These are phyloP conservation scores for Jackrogersella multiformis DNA, from an alignment of 495 filamentous ascomycete genomes.

Conservation along the genomic window DNA sequence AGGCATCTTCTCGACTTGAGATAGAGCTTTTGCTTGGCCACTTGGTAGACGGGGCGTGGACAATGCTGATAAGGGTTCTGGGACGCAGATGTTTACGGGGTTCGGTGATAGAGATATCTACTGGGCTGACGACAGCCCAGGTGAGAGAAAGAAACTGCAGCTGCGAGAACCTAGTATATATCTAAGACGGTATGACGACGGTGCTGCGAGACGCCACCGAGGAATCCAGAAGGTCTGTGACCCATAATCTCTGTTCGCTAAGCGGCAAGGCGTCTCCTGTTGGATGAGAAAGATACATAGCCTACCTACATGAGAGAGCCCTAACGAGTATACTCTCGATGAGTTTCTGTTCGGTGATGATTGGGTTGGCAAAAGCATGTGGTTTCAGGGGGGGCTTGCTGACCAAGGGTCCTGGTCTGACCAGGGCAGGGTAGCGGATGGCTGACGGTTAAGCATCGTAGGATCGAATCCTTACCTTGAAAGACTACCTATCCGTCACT, in stretches of 20 bases:
- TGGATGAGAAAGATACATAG: slow-evolving; percentile 18
- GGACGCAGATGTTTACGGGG: slow-evolving; percentile 1
- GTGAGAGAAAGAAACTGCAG: slow-evolving; percentile 5
- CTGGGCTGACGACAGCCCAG: slow-evolving; percentile 4
- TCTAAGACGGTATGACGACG: slow-evolving; percentile 19
- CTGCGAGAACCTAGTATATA: slow-evolving; percentile 26
- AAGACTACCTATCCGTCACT: slow-evolving; percentile 13
- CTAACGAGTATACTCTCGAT: slow-evolving; percentile 18
- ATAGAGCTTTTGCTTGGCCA: slow-evolving; percentile 7
- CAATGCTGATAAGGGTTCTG: slow-evolving; percentile 1
- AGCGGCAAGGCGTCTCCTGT: slow-evolving; percentile 10
- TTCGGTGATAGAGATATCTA: slow-evolving; percentile 5
- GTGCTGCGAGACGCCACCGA: slow-evolving; percentile 14
- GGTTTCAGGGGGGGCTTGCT: slow-evolving; percentile 41
- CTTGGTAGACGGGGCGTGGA: slow-evolving; percentile 1
- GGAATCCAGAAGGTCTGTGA: slow-evolving; percentile 7
- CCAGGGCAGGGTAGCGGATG: slow-evolving; percentile 7
- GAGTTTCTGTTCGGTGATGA: slow-evolving; percentile 11
- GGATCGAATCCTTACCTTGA: slow-evolving; percentile 24
- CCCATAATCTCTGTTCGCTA: slow-evolving; percentile 28
- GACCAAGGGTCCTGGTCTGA: slow-evolving; percentile 26
- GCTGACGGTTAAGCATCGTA: slow-evolving; percentile 33
- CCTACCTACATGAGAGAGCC: slow-evolving; percentile 18
- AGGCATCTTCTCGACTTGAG: slow-evolving; percentile 28
- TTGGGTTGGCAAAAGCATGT: slow-evolving; percentile 18